phyloP scores from a whole-genome alignment of 148 eudicot genomes.

The Amaranthus palmeri region DNA sequence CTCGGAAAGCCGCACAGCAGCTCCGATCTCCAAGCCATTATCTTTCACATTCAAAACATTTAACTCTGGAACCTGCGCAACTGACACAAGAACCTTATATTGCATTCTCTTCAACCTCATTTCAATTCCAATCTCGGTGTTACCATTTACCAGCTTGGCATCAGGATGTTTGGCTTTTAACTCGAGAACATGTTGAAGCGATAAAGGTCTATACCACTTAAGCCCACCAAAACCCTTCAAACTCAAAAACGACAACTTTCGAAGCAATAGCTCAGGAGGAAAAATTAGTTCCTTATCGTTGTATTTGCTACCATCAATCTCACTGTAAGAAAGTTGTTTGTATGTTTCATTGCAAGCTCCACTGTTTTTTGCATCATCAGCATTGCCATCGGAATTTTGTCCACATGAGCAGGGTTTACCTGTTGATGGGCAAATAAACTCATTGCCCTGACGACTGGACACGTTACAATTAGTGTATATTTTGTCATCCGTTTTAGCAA shows the following conservation, averaged over 20 bases:
- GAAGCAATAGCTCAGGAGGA: constrained; percentile 76
- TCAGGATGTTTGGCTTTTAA: constrained; percentile 70
- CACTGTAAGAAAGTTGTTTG: constrained; percentile 62
- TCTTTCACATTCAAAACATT: constrained; percentile 57
- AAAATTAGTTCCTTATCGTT: constrained; percentile 81
- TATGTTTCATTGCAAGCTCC: constrained; percentile 19
- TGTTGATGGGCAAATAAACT: constrained; percentile 88
- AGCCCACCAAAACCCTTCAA: constrained; percentile 72
- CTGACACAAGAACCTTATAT: constrained; percentile 69
- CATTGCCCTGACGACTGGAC: constrained; percentile 32
- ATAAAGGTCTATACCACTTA: constrained; percentile 79
- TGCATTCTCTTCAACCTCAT: constrained; percentile 77
- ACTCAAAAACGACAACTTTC: constrained; percentile 46
- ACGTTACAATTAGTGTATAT: constrained; percentile 46
- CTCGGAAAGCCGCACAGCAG: constrained; percentile 77
- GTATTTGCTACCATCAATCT: constrained; percentile 70
- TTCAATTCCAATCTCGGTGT: constrained; percentile 93
- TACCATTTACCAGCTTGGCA: constrained; percentile 78
- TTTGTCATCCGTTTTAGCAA: constrained; percentile 75
- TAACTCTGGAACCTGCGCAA: constrained; percentile 73
- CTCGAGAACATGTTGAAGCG: constrained; percentile 76
- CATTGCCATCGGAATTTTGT: constrained; percentile 26
- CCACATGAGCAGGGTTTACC: constrained; percentile 96
- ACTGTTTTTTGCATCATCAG: constrained; percentile 22
- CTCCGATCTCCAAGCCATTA: constrained; percentile 91